A percentile compares a stretch with the other conserved stretches of the same genome.
These are phyloP conservation scores for Aspergillus flavus DNA, from an alignment of 2,329 filamentous ascomycete genomes.

Conservation along the genomic window DNA sequence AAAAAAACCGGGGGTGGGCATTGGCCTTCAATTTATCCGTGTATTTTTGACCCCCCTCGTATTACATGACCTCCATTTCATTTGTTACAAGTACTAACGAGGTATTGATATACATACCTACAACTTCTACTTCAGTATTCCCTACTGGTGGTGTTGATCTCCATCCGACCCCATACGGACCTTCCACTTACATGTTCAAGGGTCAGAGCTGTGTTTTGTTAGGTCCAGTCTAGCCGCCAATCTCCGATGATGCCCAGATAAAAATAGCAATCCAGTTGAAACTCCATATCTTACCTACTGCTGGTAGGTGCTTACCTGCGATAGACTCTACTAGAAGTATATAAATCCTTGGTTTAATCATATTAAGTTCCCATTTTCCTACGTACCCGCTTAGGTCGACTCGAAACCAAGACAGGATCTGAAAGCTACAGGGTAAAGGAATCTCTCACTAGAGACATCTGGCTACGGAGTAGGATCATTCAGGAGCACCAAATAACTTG, in stretches of 20 bases:
- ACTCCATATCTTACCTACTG: neutral
- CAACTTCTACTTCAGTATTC: too few species aligned
- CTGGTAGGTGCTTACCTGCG: too few species aligned
- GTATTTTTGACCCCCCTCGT: neutral
- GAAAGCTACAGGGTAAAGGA: neutral
- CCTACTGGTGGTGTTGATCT: too few species aligned
- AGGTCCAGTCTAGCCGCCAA: neutral
- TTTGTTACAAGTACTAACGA: too few species aligned
- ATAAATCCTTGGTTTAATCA: neutral
- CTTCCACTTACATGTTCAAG: too few species aligned
- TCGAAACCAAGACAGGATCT: neutral
- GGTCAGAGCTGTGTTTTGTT: neutral
- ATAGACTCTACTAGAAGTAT: neutral
- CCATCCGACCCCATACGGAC: too few species aligned
- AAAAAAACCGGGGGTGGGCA: constrained; percentile 4
- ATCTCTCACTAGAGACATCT: neutral
- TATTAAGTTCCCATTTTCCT: too few species aligned
- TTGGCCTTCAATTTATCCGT: neutral
- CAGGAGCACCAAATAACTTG: neutral
- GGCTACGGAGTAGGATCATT: neutral
- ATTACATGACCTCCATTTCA: neutral
- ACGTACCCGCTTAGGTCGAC: too few species aligned
- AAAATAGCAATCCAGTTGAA: neutral
- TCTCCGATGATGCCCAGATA: neutral
- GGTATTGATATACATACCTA: too few species aligned